phyloP scores from a whole-genome alignment of 176 grass and related monocot genomes.

The Oryza meyeriana region DNA sequence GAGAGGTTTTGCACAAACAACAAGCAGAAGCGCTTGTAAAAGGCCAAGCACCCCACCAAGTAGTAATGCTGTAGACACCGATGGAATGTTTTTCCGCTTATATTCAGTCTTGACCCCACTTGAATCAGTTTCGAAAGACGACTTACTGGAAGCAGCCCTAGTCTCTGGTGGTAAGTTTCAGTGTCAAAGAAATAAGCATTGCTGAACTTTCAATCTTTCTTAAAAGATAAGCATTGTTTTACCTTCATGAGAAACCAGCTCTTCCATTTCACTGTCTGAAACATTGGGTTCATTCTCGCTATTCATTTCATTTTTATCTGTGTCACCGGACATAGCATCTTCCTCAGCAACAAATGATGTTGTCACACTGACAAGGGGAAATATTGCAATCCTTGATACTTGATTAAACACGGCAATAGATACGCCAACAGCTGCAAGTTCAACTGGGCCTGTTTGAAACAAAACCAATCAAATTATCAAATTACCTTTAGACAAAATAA shows the following conservation, averaged over 20 bases:
- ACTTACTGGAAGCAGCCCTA: background rate
- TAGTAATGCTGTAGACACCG: slow-evolving; percentile 59
- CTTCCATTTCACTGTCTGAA: slow-evolving; percentile 53
- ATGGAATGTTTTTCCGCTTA: slow-evolving; percentile 55
- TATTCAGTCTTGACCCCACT: background rate
- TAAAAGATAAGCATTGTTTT: background rate
- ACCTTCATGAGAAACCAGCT: slow-evolving; percentile 49
- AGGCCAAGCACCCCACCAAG: slow-evolving; percentile 59
- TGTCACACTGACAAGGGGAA: slow-evolving; percentile 88
- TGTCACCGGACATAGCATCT: slow-evolving; percentile 46
- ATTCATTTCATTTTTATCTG: slow-evolving; percentile 30
- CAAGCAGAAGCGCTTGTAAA: slow-evolving; percentile 47
- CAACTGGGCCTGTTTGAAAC: slow-evolving; percentile 63
- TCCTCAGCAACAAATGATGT: slow-evolving; percentile 99
- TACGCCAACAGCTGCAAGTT: slow-evolving; percentile 83
- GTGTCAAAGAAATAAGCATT: background rate
- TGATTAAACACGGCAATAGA: slow-evolving; percentile 95
- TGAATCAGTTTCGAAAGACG: slow-evolving; percentile 27
- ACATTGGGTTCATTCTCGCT: slow-evolving; percentile 14
- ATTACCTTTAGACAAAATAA: background rate
- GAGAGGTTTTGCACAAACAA: slow-evolving; percentile 55
- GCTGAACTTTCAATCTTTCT: background rate
- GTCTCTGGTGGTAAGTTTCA: slow-evolving; percentile 27
- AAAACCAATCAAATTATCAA: slow-evolving; percentile 11
- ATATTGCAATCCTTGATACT: slow-evolving; percentile 80